Base-by-base conservation (phyloP, 441 rosid genomes). In the Gossypium aridum region DNA sequence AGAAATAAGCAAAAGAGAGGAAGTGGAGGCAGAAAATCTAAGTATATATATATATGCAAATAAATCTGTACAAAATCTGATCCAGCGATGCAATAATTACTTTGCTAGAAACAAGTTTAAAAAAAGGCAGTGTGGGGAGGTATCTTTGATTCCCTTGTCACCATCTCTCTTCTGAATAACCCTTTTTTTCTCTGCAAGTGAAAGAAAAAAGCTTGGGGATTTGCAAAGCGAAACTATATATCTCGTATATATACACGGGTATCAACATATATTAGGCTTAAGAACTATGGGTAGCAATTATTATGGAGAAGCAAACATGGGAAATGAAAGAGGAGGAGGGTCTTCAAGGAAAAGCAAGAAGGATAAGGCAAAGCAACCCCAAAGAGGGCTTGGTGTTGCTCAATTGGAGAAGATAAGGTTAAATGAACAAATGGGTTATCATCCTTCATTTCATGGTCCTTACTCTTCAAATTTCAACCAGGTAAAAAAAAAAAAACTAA, bases 341-440 rank as follows among this genome's bases (percentile, higher is more conserved):
- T 63, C 96, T 37, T 85, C 88, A 45, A 89, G 91, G 73, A 91
- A 86, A 84, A 86, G 91, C 23, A 96, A 91, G 85, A 96, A 93
- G 86, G 98, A 93, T 14, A 96, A 96, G 91, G 96, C 97, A 19
- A 96, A 92, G 80, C 98, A 91, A 51, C 99, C 99, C 5, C 99
- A 96, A 74, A 90, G 99, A 87, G 99, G 99, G 8, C 97, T 93
- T 16, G 99, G 99, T 9, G 99, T 96, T 64, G 99, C 99, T 80
- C 98, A 96, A 70, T 66, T 96, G 81, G 99, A 96, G 86, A 93
- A 96, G 82, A 93, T 96, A 77, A 90, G 99, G 78, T 81, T 96
- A 85, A 91, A 92, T 63, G 93, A 92, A 34, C 92, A 96, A 80
- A 76, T 92, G 80, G 87, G 88, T 73, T 75, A 72, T 75, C 84